Base-by-base conservation (phyloP, 2,329 filamentous ascomycete species). In the Orbilia brochopaga region DNA sequence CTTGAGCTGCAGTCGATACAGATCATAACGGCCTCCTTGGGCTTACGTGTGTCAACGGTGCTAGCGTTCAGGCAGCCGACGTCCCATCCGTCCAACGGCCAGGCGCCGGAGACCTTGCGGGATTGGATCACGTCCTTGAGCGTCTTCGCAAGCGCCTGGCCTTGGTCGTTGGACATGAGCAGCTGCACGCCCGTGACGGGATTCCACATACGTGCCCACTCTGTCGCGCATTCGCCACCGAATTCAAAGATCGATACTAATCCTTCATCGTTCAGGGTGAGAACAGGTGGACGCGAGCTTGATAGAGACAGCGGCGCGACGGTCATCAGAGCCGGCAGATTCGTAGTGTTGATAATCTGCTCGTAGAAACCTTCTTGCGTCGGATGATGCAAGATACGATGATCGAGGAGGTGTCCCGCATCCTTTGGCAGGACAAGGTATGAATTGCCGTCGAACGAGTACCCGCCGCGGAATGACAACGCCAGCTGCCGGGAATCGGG, bases 1-100 rank as follows among this genome's bases (percentile, higher is more conserved):
- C 69, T 73, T 1, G 59, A 66, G 48, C 69, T 73, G 51, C 61
- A 66, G 21, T 73, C 69, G 46, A 73, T 62, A 59, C 69, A 73
- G 21, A 73, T 73, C 52, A 73, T 67, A 11, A 73, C 69, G 19
- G 57, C 61, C 50, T 73, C 69, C 23, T 60, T 67, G 3, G 69
- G 69, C 27, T 66, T 66, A 24, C 69, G 69, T 7, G 69, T 73
- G 42, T 73, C 69, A 10, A 73, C 62, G 6, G 69, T 62, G 46
- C 62, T 73, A 27, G 63, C 63, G 30, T 73, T 73, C 13, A 73
- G 46, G 44, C 62, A 62, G n/a, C 69, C 69, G 19, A 73, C 54
- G 21, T 73, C 69, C 69, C 69, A 73, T 15, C 69, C 69, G 23
- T 73, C 69, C 6, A 73, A 52, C 6, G 69, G 69, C 69, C 69